A percentile compares a stretch with the other conserved stretches of the same genome.
Evolutionary conservation across 352 stramenopile genomes (phyloP).

Genomic region (Phytophthora foliorum): DNA sequence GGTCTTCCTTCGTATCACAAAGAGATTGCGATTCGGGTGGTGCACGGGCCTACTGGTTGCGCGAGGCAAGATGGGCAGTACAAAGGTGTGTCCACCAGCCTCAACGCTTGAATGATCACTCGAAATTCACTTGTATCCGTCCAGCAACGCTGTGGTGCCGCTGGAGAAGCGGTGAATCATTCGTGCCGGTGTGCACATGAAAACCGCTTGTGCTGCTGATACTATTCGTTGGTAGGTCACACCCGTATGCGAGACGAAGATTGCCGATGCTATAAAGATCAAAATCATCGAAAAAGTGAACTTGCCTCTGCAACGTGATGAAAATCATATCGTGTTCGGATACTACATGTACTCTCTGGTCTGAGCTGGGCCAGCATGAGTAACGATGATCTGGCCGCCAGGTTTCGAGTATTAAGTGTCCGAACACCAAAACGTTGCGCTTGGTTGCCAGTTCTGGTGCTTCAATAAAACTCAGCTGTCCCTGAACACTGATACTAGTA

Average conservation of each 20-base stretch:
- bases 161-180: neutral
- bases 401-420: neutral
- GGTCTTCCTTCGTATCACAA: no score
- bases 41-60: no score
- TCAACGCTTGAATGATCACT: neutral
- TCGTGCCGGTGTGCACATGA: neutral
- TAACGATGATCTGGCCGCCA: no score
- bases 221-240: no score
- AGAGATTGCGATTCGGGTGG: no score
- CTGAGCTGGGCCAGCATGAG: neutral
- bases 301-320: neutral
- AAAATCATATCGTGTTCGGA: neutral
- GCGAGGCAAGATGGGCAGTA: no score
- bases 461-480: neutral
- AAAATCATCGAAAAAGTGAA: no score
- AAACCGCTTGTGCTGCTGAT: no score
- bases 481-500: no score
- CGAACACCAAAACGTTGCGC: neutral
- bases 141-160: neutral
- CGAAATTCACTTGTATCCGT: neutral
- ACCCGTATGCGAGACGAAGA: no score
- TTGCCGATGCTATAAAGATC: no score
- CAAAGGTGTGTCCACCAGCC: neutral
- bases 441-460: neutral
- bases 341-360: no score